Conservation (phyloP, 2,329 filamentous ascomycete genomes). For the Alternaria novae-zelandiae region DNA sequence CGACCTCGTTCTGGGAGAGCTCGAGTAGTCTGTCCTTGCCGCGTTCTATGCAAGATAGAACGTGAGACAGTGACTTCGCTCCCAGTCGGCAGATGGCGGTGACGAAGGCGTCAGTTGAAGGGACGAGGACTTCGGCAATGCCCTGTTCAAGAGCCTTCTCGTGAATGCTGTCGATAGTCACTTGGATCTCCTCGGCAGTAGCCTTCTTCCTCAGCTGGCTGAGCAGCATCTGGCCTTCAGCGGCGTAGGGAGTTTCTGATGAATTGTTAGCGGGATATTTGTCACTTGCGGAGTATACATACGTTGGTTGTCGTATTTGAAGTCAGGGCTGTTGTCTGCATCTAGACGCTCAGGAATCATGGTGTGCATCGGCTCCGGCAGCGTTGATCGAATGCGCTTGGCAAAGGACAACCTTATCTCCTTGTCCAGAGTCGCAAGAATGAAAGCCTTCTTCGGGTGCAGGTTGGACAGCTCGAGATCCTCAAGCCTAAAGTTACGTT, state of each 20-base stretch:
- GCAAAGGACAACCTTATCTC: constrained; percentile 97
- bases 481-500: constrained; percentile 63
- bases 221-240: constrained; percentile 83
- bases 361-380: constrained; percentile 81
- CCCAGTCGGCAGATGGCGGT: constrained; percentile 93
- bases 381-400: constrained; percentile 90
- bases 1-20: constrained; percentile 74
- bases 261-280: neutral
- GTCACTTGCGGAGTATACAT: constrained; percentile 43
- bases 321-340: constrained; percentile 91
- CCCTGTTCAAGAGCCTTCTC: constrained; percentile 73
- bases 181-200: constrained; percentile 83
- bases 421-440: constrained; percentile 88
- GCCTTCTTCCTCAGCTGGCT: constrained; percentile 83
- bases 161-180: constrained; percentile 80
- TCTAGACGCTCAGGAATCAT: constrained; percentile 88
- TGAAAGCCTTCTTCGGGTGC: constrained; percentile 92
- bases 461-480: constrained; percentile 79
- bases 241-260: constrained; percentile 77
- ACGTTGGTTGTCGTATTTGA: constrained; percentile 84
- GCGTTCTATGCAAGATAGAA: constrained; percentile 93
- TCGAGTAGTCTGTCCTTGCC: constrained; percentile 87
- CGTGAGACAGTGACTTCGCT: constrained; percentile 94
- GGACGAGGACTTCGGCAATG: constrained; percentile 75
- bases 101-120: constrained; percentile 92